Evolutionary conservation across 306 rosid genomes (phyloP).

Genomic region (Dicorynia guianensis): DNA sequence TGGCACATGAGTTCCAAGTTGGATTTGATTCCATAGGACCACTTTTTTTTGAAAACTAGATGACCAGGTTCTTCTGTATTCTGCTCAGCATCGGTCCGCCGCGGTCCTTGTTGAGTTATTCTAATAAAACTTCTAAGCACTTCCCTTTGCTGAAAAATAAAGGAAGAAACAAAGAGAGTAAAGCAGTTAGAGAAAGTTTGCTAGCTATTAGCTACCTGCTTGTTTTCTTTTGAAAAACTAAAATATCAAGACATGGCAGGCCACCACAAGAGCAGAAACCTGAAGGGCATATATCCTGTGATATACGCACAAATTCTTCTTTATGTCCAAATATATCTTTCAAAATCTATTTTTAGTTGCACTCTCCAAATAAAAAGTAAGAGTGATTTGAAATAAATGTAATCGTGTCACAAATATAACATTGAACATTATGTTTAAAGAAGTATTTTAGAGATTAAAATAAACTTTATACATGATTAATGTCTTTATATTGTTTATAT

Average conservation of each 20-base stretch:
- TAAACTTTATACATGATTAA: no score
- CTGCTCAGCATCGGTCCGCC: constrained; percentile 66
- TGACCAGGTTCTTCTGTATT: constrained; percentile 48
- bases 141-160: constrained; percentile 9
- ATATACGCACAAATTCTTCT: not conserved
- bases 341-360: no score
- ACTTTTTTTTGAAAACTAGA: constrained; percentile 21
- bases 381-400: no score
- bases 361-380: no score
- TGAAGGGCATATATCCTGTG: constrained; percentile 31
- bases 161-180: not conserved
- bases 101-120: constrained; percentile 50
- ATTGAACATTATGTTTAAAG: no score
- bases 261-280: constrained; percentile 16
- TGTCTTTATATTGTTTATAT: no score
- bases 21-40: constrained; percentile 12
- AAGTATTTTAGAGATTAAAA: no score
- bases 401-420: no score
- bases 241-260: constrained; percentile 38
- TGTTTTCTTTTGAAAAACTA: constrained; percentile 27
- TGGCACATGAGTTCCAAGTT: not conserved
- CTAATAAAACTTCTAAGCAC: constrained; percentile 33
- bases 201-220: constrained; percentile 24
- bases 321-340: no score
- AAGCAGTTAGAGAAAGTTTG: constrained; percentile 28